Conservation (phyloP, 805 yeast genomes). For the Zygotorulaspora sp. region DNA sequence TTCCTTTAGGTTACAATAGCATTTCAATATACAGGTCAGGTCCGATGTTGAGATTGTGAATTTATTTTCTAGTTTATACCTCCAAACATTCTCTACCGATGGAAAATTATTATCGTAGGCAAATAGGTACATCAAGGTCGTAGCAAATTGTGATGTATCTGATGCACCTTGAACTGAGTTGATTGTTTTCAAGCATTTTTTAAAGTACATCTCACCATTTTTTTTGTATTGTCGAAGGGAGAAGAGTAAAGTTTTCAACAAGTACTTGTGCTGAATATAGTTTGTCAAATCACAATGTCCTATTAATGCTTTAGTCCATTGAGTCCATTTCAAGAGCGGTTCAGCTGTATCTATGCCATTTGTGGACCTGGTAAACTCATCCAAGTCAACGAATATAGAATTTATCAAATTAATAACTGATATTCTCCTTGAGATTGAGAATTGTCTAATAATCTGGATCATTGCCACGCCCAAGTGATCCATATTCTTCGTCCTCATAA, state of each 20-base stretch:
- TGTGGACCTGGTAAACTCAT: constrained; percentile 1
- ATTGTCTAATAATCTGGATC: constrained; percentile 21
- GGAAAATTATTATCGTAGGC: constrained; percentile 15
- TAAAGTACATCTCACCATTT: constrained; percentile 1
- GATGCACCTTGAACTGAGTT: constrained; percentile 17
- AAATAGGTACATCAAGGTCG: constrained; percentile 26
- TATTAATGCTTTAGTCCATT: constrained; percentile 22
- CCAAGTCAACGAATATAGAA: constrained; percentile 14
- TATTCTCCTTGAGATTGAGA: constrained; percentile 18
- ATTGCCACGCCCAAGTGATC: constrained; percentile 14
- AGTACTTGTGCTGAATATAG: constrained; percentile 18
- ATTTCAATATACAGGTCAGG: constrained; percentile 25
- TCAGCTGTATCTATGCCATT: constrained; percentile 6
- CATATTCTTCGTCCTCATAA: constrained; percentile 14
- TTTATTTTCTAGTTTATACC: constrained; percentile 25
- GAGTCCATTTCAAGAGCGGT: constrained; percentile 24
- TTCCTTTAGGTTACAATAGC: constrained; percentile 20
- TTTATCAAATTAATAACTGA: constrained; percentile 19
- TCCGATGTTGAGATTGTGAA: constrained; percentile 19
- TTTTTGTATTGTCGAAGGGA: constrained; percentile 14
- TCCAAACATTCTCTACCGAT: constrained; percentile 31
- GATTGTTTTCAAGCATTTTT: constrained; percentile 7
- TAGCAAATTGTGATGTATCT: constrained; percentile 27
- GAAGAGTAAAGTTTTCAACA: constrained; percentile 19
- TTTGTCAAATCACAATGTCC: constrained; percentile 29